phyloP scores from a whole-genome alignment of 139 green algal species.

The Chlorella vulgaris region DNA sequence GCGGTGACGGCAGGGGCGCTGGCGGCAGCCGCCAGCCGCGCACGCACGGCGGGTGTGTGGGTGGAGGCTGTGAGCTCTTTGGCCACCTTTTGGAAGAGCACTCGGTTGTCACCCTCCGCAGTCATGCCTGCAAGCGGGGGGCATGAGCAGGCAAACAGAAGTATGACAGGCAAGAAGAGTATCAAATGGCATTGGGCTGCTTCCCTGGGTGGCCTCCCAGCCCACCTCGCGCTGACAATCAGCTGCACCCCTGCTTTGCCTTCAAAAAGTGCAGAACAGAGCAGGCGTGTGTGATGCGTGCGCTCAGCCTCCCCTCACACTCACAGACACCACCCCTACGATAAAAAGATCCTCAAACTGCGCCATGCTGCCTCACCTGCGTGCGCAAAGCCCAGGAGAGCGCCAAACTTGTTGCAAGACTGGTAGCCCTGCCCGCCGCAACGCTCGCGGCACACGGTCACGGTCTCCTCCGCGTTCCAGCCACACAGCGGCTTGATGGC shows the following conservation, averaged over 20 bases:
- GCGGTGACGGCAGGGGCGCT: conserved; percentile 15
- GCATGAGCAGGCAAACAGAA: neutral
- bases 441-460: conserved; percentile 64
- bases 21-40: conserved; percentile 31
- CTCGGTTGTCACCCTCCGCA: conserved; percentile 92
- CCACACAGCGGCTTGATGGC: conserved; percentile 93
- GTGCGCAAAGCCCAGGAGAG: conserved; percentile 89
- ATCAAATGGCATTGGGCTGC: too few species aligned
- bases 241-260: too few species aligned
- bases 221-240: too few species aligned
- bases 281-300: too few species aligned
- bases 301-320: too few species aligned
- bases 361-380: conserved; percentile 46
- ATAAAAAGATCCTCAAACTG: too few species aligned
- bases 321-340: too few species aligned
- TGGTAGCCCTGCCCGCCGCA: conserved; percentile 89
- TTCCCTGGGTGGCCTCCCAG: too few species aligned
- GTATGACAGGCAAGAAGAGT: too few species aligned
- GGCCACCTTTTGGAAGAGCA: conserved; percentile 82
- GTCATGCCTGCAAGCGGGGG: conserved; percentile 70
- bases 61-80: conserved; percentile 55
- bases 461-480: conserved; percentile 79
- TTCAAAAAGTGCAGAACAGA: too few species aligned
- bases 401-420: conserved; percentile 86
- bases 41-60: conserved; percentile 20